phyloP scores from a whole-genome alignment of 176 grass and related monocot genomes.

The Musa troglodytarum region DNA sequence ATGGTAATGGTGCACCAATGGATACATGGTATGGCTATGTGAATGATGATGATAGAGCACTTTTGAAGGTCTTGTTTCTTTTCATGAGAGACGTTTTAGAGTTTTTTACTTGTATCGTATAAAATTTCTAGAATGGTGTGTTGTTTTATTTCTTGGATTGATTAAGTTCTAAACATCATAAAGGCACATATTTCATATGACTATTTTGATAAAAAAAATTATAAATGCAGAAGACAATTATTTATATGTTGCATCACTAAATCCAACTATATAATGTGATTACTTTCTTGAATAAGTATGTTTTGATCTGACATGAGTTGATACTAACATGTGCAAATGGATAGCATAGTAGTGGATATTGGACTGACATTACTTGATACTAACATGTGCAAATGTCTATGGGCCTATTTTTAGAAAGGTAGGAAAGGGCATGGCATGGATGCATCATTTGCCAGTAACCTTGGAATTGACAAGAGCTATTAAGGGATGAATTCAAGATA shows the following conservation, averaged over 20 bases:
- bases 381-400: not conserved
- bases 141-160: not conserved
- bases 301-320: too few relatives aligned
- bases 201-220: not conserved
- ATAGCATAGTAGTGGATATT: too few relatives aligned
- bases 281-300: not conserved
- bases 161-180: not conserved
- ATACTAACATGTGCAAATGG: too few relatives aligned
- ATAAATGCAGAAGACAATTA: not conserved
- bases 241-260: not conserved
- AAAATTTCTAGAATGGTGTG: not conserved
- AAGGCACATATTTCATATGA: not conserved
- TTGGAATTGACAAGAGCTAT: not conserved
- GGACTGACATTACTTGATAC: too few relatives aligned
- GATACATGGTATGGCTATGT: conserved; percentile 73
- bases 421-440: not conserved
- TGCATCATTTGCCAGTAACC: not conserved
- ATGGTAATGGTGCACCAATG: conserved; percentile 30
- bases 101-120: not conserved
- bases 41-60: conserved; percentile 76
- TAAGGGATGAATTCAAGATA: not conserved
- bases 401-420: not conserved
- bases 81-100: not conserved
- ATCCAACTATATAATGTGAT: not conserved
- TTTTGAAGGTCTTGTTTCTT: conserved; percentile 62